These are phyloP conservation scores for Bacterosira constricta DNA, from an alignment of 108 stramenopile genomes.

Conservation along the genomic window DNA sequence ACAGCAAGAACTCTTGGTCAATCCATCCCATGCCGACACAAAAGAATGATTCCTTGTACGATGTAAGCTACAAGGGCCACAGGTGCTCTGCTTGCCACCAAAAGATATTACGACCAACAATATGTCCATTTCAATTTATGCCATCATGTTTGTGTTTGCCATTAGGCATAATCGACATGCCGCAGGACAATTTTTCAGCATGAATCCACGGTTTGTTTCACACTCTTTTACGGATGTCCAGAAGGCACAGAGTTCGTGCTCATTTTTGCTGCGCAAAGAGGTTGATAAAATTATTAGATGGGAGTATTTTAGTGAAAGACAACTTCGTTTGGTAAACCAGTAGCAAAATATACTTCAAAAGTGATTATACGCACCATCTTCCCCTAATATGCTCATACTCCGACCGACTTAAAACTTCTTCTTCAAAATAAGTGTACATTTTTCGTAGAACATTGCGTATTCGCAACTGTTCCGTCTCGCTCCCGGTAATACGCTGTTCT, in stretches of 20 bases:
- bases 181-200: constrained; percentile 78
- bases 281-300: too few relatives aligned
- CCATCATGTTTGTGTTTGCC: constrained; percentile 40
- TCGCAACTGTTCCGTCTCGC: constrained; percentile 58
- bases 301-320: too few relatives aligned
- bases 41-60: too few relatives aligned
- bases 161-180: constrained; percentile 83
- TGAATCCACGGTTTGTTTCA: constrained; percentile 71
- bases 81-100: too few relatives aligned
- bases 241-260: constrained; percentile 68
- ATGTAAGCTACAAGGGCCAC: too few relatives aligned
- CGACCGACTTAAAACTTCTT: constrained; percentile 66
- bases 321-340: too few relatives aligned
- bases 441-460: constrained; percentile 54
- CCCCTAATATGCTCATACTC: constrained; percentile 67
- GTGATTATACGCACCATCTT: constrained; percentile 48
- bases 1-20: too few relatives aligned
- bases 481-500: constrained; percentile 36
- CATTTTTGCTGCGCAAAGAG: constrained; percentile 51
- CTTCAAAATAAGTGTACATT: constrained; percentile 67
- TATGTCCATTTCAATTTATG: too few relatives aligned
- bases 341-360: neutral
- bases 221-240: constrained; percentile 81
- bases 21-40: too few relatives aligned
- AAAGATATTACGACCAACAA: too few relatives aligned